A percentile compares a stretch with the other conserved stretches of the same genome.
phyloP scores from a whole-genome alignment of 1,139 yeast genomes.

The Kluyveromyces sp. region DNA sequence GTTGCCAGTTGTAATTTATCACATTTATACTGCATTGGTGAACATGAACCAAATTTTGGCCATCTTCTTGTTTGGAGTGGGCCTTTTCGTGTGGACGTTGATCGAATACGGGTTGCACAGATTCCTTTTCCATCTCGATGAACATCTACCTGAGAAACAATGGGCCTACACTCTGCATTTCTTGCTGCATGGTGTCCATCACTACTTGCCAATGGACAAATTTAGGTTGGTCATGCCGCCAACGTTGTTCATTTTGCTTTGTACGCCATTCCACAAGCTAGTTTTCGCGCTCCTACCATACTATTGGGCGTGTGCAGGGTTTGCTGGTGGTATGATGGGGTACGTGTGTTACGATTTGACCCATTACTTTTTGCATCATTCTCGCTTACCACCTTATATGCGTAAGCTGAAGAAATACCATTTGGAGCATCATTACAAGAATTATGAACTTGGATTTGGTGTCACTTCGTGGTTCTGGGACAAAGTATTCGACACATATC shows the following conservation, averaged over 20 bases:
- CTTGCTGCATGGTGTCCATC: conserved; percentile 91
- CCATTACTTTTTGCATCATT: conserved; percentile 86
- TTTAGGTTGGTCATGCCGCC: conserved; percentile 96
- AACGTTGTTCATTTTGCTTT: conserved; percentile 54
- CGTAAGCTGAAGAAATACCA: conserved; percentile 82
- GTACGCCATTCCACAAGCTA: conserved; percentile 53
- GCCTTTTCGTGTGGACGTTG: conserved; percentile 85
- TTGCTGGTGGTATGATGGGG: conserved; percentile 94
- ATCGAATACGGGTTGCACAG: conserved; percentile 85
- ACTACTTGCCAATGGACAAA: conserved; percentile 94
- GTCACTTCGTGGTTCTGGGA: conserved; percentile 95
- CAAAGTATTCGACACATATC: conserved; percentile 69
- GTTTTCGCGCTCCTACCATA: conserved; percentile 55
- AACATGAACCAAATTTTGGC: conserved; percentile 34
- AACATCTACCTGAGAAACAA: conserved; percentile 74
- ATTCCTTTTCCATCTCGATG: conserved; percentile 86
- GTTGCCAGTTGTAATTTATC: conserved; percentile 70
- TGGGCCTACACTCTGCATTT: conserved; percentile 75
- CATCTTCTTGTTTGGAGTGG: conserved; percentile 43
- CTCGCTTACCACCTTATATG: conserved; percentile 64
- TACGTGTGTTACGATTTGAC: conserved; percentile 86
- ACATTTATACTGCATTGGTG: conserved; percentile 37
- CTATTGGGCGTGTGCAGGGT: conserved; percentile 58
- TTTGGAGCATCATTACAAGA: conserved; percentile 94
- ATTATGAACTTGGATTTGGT: conserved; percentile 93